Percentiles rank a stretch among this genome's conserved stretches.
Conservation (phyloP, 2,329 filamentous ascomycete species). For the Fusarium sarcochroum region DNA sequence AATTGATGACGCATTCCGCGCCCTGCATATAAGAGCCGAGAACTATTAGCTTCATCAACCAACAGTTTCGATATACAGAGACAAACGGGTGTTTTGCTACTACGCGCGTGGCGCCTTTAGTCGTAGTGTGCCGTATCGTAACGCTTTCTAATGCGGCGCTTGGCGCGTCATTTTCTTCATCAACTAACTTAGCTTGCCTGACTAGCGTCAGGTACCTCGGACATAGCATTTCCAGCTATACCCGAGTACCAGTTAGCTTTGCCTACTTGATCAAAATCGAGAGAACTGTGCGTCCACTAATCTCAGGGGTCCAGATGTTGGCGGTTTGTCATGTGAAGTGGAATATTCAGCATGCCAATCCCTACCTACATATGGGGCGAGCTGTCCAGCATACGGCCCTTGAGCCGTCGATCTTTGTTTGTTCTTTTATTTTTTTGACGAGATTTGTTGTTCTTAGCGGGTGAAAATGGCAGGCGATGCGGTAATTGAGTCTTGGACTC, state of each 20-base stretch:
- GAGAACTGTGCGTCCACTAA: not conserved
- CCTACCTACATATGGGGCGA: conserved; percentile 18
- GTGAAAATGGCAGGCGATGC: conserved; percentile 29
- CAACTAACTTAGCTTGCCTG: not conserved
- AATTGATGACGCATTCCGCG: not conserved
- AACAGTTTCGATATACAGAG: not conserved
- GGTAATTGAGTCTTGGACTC: conserved; percentile 47
- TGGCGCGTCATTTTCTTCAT: conserved; percentile 17
- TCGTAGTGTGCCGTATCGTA: not conserved
- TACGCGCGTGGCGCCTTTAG: not conserved
- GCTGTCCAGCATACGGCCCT: not conserved
- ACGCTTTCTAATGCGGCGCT: not conserved
- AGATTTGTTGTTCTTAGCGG: conserved; percentile 2
- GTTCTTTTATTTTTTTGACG: conserved; percentile 13
- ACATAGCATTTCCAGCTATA: conserved; percentile 5
- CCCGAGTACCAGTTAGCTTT: not conserved
- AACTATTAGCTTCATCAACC: not conserved
- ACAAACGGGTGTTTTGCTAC: not conserved
- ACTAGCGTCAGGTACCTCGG: conserved; percentile 15
- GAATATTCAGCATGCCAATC: not conserved
- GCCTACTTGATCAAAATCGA: not conserved
- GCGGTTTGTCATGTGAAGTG: conserved; percentile 6
- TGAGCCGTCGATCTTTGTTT: conserved; percentile 3
- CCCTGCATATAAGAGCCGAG: not conserved
- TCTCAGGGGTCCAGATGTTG: conserved; percentile 9